Evolutionary conservation across 2,329 filamentous ascomycete genomes (phyloP).

Genomic region (Exserohilum rostratum): DNA sequence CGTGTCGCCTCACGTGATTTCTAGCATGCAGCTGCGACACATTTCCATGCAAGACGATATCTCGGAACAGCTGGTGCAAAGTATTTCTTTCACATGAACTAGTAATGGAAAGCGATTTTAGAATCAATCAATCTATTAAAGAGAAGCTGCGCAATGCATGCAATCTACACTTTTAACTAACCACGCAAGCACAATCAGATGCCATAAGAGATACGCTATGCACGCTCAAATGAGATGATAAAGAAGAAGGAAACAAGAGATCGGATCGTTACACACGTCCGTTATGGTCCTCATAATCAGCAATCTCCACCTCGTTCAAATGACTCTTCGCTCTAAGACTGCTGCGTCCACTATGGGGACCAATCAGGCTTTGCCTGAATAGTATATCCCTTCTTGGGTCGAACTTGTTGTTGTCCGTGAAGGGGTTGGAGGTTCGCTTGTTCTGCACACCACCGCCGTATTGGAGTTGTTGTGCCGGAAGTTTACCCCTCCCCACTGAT

Average conservation of each 20-base stretch:
- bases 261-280: not conserved
- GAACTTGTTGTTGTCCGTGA: constrained; percentile 7
- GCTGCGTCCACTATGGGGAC: constrained; percentile 32
- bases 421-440: constrained; percentile 14
- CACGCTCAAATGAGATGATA: not conserved
- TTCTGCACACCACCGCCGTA: constrained; percentile 21
- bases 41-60: no score
- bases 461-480: constrained; percentile 27
- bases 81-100: no score
- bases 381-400: constrained; percentile 29
- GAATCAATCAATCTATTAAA: no score
- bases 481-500: constrained; percentile 22
- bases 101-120: no score
- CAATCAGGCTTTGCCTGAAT: constrained; percentile 29
- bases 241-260: not conserved
- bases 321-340: constrained; percentile 37
- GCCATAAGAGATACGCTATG: no score
- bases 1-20: no score
- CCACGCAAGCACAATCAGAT: no score
- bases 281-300: constrained; percentile 36
- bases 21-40: no score
- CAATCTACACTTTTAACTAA: not conserved
- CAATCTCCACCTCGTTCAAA: constrained; percentile 37
- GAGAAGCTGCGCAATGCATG: no score
- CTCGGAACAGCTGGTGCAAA: no score